Evolutionary conservation across 2,329 filamentous ascomycete species (phyloP), one percentile per base, ranked within the genome.

Genomic region (Hawksworthiomyces lignivorus): DNA sequence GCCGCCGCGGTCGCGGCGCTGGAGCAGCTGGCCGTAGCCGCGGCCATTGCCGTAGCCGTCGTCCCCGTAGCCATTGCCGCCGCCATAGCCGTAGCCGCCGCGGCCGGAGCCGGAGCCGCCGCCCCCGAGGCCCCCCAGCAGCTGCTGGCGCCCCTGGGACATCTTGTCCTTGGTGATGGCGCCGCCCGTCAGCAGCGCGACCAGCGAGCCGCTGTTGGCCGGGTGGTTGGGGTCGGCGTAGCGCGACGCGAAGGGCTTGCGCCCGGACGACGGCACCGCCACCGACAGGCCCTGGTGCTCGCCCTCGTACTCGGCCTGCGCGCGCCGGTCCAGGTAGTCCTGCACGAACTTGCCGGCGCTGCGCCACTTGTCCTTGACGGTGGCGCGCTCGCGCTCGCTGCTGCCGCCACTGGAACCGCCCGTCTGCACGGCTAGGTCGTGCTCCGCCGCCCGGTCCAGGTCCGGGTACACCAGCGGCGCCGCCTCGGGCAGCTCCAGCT

Each of bases 221-320:
- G 70, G 62, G 47, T 75, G 66, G 45, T 64, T 70, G 1, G 72
- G 72, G 46, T 77, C 71, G 7, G 65, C 63, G 48, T 68, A 72
- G 18, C 68, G 61, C 5, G 67, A 72, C 1, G 58, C 56, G 48
- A 74, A 73, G 1, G 56, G 53, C 39, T 57, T 47, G 7, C 48
- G 49, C 3, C 30, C 51, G 51, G 45, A 55, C 52, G 48, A 47
- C 47, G 52, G 46, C 56, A 52, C 54, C 22, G 59, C 53, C 2
- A 73, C 52, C 2, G 54, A 48, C 14, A 61, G 64, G 30, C 57
- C 59, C 0, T 67, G 68, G 41, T 72, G 66, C 39, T 66, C 54
- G 19, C 41, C 49, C 2, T 50, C 67, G 45, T 68, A 74, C 33
- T 58, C 51, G 0, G 69, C 67, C 36, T 69, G 65, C 0, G 68